These are phyloP conservation scores for Mariannaea elegans DNA, from an alignment of 2,329 filamentous ascomycete genomes.

Conservation along the genomic window DNA sequence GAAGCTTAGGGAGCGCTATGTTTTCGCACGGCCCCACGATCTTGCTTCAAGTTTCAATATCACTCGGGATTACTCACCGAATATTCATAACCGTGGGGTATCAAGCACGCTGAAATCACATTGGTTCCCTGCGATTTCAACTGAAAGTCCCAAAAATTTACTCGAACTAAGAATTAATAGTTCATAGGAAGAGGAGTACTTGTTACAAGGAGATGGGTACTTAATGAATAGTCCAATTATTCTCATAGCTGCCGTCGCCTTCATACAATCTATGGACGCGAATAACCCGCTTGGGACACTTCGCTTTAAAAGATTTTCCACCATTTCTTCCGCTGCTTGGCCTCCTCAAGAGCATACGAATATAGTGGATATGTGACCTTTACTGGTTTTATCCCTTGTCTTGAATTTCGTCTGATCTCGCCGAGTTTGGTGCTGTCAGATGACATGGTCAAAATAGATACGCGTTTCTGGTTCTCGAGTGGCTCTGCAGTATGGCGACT, in stretches of 20 bases:
- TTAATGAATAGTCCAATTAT: not conserved
- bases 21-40: slow-evolving; percentile 9
- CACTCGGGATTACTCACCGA: too few relatives aligned
- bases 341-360: slow-evolving; percentile 22
- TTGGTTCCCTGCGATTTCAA: too few relatives aligned
- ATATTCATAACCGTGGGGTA: too few relatives aligned
- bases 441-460: slow-evolving; percentile 47
- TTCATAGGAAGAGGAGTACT: too few relatives aligned
- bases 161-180: too few relatives aligned
- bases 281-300: not conserved
- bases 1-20: too few relatives aligned
- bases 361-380: slow-evolving; percentile 34
- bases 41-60: slow-evolving; percentile 7
- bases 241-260: not conserved
- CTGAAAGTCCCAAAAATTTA: too few relatives aligned
- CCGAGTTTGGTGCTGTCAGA: slow-evolving; percentile 57
- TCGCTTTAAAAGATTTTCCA: slow-evolving; percentile 31
- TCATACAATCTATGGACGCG: not conserved
- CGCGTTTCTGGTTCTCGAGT: slow-evolving; percentile 24
- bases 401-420: slow-evolving; percentile 47
- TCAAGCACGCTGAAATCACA: too few relatives aligned
- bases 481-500: slow-evolving; percentile 13
- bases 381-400: slow-evolving; percentile 9
- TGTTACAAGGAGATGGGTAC: too few relatives aligned
- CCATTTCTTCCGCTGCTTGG: slow-evolving; percentile 32